Base-by-base conservation (phyloP, 2,329 filamentous ascomycete species). In the Aspergillus tanneri region DNA sequence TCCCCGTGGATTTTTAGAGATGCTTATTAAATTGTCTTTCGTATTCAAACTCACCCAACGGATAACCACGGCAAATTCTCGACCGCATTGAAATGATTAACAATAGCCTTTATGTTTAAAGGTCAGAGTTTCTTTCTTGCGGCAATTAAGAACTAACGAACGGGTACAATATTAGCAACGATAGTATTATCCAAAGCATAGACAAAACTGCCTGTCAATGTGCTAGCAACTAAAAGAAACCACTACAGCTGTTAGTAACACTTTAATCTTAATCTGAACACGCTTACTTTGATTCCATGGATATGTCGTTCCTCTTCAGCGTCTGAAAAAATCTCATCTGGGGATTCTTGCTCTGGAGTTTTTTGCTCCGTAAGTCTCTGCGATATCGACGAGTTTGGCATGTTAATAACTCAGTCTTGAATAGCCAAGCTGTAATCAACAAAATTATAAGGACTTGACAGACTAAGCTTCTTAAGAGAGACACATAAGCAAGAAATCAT, bases 181-280 rank as follows among this genome's bases (percentile, higher is more conserved):
- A 80, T 77, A 1, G 79, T 80, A 0, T 78, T 79, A 5, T 71
- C 68, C 3, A 71, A 54, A 7, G 61, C 57, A 42, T 61, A 69
- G 22, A 68, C 56, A 32, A 64, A 67, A 5, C 18, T 42, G 1
- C 25, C 39, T 0, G 39, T 42, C 27, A 42, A 22, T 3, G 39
- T 32, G 18, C 39, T 32, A n/a, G 19, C 6, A 3, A 32, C 25
- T 7, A 42, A 22, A 2, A 42, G 19, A 23, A 42, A 23, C 19
- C 39, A 42, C 39, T 42, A 28, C 22, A 41, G 30, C 30, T 34
- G 30, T 34, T 9, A 34, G 30, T n/a, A n/a, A n/a, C n/a, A n/a
- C n/a, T n/a, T n/a, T n/a, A n/a, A n/a, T 18, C 14, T 34, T n/a
- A 34, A 34, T 9, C 30, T 16, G 2, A 34, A 8, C 3, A 30